Evolutionary conservation across 2,329 filamentous ascomycete genomes (phyloP).

Genomic region (Cladosporium sp.): DNA sequence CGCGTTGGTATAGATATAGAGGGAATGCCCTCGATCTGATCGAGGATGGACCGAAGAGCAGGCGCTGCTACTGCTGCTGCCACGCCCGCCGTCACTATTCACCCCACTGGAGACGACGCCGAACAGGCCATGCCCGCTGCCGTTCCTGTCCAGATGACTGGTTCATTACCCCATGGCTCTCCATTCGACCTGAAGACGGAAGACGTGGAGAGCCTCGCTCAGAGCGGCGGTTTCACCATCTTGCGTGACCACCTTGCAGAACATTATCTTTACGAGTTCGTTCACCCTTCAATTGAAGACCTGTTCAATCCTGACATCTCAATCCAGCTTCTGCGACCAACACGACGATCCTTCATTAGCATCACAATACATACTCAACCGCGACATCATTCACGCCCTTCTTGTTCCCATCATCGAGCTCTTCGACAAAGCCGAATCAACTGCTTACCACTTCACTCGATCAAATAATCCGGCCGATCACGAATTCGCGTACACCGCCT

Average conservation of each 20-base stretch:
- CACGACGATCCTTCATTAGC: conserved; percentile 27
- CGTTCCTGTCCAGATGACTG: conserved; percentile 9
- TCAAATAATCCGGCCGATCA: conserved; percentile 48
- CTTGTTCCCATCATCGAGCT: conserved; percentile 56
- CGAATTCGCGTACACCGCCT: conserved; percentile 54
- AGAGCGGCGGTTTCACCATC: conserved; percentile 41
- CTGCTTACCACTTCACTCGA: conserved; percentile 49
- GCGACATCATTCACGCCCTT: conserved; percentile 56
- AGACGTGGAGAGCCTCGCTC: conserved; percentile 36
- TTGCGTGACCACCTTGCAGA: conserved; percentile 40
- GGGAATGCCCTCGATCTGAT: conserved; percentile 7
- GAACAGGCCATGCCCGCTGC: conserved; percentile 16
- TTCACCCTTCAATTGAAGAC: conserved; percentile 25
- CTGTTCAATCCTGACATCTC: too few relatives aligned
- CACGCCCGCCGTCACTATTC: conserved; percentile 6
- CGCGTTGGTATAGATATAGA: not conserved
- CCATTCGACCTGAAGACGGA: conserved; percentile 42
- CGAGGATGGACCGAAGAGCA: conserved; percentile 13
- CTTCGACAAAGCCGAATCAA: conserved; percentile 50
- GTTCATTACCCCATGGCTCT: conserved; percentile 26
- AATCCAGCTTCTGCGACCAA: conserved; percentile 40
- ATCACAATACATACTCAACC: conserved; percentile 42
- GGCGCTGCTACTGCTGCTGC: conserved; percentile 3
- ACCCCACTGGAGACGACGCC: not conserved
- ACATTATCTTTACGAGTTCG: conserved; percentile 36